A percentile compares a stretch with the other conserved stretches of the same genome.
These are phyloP conservation scores for Trametes villosa DNA, from an alignment of 768 basidiomycete species.

Conservation along the genomic window DNA sequence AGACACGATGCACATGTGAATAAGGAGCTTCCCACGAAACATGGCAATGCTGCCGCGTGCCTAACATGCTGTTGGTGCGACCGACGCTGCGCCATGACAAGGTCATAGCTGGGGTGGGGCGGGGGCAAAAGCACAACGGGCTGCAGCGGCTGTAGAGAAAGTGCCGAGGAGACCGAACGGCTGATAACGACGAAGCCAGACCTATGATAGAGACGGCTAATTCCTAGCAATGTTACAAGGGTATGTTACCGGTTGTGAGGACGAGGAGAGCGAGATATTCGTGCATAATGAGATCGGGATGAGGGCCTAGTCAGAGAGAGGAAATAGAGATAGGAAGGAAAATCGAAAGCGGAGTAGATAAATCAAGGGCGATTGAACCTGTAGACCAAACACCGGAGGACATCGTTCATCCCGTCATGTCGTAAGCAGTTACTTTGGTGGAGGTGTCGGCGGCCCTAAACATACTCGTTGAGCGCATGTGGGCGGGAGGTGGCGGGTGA, in stretches of 20 bases:
- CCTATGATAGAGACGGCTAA: neutral
- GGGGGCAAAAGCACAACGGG: too few relatives aligned
- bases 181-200: too few relatives aligned
- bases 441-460: slow-evolving; percentile 36
- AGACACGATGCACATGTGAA: too few relatives aligned
- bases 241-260: neutral
- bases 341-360: slow-evolving; percentile 7
- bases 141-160: too few relatives aligned
- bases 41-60: too few relatives aligned
- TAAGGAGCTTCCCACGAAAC: too few relatives aligned
- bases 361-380: neutral
- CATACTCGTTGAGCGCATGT: neutral
- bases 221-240: slow-evolving; percentile 12
- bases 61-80: too few relatives aligned
- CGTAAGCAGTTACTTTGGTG: slow-evolving; percentile 33
- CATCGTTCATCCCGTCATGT: neutral
- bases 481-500: neutral
- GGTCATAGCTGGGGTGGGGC: too few relatives aligned
- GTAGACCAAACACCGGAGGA: neutral
- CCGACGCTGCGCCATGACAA: too few relatives aligned
- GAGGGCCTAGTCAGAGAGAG: neutral
- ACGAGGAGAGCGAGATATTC: neutral
- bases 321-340: slow-evolving; percentile 2
- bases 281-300: neutral
- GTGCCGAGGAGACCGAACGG: too few relatives aligned